A percentile compares a stretch with the other conserved stretches of the same genome.
These are phyloP conservation scores for Rhododendron ferrugineum DNA, from an alignment of 148 eudicot genomes.

Conservation along the genomic window DNA sequence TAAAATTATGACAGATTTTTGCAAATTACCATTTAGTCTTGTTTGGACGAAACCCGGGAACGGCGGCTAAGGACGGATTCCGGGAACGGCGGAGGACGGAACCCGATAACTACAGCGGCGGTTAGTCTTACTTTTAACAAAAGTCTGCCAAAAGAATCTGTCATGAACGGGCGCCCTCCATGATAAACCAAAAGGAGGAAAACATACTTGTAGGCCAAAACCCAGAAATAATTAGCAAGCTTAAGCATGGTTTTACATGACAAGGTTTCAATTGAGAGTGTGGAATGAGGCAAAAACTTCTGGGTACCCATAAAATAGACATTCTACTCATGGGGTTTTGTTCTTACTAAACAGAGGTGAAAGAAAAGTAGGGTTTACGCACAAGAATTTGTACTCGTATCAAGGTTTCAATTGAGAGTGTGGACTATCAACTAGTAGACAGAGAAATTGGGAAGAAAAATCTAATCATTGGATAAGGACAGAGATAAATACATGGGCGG, in stretches of 20 bases:
- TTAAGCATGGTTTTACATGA: conserved; percentile 23
- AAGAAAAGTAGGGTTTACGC: conserved; percentile 13
- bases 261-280: too few species aligned
- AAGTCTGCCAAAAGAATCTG: too few species aligned
- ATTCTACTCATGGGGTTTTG: conserved; percentile 13
- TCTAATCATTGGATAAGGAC: too few species aligned
- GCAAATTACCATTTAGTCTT: too few species aligned
- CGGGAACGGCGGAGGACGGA: too few species aligned
- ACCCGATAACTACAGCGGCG: too few species aligned
- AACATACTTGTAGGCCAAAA: conserved; percentile 27
- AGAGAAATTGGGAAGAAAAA: conserved; percentile 22
- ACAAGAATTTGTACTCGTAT: neutral
- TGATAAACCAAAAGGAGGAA: conserved; percentile 19
- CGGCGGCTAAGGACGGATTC: too few species aligned
- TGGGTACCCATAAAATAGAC: conserved; percentile 27
- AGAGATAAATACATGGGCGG: too few species aligned
- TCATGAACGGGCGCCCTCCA: too few species aligned
- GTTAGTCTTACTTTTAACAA: too few species aligned
- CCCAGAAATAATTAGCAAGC: conserved; percentile 34
- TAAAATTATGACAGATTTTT: too few species aligned
- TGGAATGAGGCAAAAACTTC: conserved; percentile 7
- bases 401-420: conserved; percentile 6
- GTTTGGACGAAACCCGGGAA: too few species aligned
- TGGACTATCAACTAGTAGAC: conserved; percentile 12
- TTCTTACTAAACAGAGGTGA: conserved; percentile 27